phyloP scores from a whole-genome alignment of 352 stramenopile species.

The Pythium aristosporum region DNA sequence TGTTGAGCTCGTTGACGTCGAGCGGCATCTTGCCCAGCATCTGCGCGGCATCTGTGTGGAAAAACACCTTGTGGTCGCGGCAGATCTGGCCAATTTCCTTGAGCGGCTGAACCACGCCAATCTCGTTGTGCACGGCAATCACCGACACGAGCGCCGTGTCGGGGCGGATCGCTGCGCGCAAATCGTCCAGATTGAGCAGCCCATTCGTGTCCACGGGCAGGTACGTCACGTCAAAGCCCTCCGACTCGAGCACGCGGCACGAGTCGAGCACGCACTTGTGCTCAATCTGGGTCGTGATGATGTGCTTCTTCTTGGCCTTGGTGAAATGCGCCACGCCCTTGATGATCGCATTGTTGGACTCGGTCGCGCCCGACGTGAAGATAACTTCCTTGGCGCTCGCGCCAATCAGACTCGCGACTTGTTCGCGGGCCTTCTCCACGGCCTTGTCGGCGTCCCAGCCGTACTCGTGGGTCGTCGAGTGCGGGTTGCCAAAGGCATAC shows the following conservation, averaged over 20 bases:
- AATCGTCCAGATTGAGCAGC: constrained; percentile 93
- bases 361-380: constrained; percentile 98
- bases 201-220: constrained; percentile 92
- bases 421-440: constrained; percentile 89
- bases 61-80: constrained; percentile 94
- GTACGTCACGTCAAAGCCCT: constrained; percentile 99
- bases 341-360: constrained; percentile 99
- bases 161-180: constrained; percentile 92
- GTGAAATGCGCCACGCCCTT: constrained; percentile 97
- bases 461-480: constrained; percentile 98
- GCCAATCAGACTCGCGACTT: constrained; percentile 93
- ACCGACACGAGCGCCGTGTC: constrained; percentile 97
- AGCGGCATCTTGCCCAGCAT: constrained; percentile 97
- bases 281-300: constrained; percentile 98
- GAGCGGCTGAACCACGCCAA: constrained; percentile 97
- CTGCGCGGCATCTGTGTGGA: constrained; percentile 99
- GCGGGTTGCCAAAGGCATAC: constrained; percentile 96
- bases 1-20: constrained; percentile 98
- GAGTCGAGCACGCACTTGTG: constrained; percentile 99
- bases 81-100: constrained; percentile 96
- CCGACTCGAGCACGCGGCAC: constrained; percentile 94
- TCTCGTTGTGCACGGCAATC: constrained; percentile 99
- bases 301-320: constrained; percentile 96
- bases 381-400: constrained; percentile 98
- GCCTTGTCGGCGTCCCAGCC: constrained; percentile 97